Evolutionary conservation across 2,329 filamentous ascomycete species (phyloP).

Genomic region (Blumeriella jaapii): DNA sequence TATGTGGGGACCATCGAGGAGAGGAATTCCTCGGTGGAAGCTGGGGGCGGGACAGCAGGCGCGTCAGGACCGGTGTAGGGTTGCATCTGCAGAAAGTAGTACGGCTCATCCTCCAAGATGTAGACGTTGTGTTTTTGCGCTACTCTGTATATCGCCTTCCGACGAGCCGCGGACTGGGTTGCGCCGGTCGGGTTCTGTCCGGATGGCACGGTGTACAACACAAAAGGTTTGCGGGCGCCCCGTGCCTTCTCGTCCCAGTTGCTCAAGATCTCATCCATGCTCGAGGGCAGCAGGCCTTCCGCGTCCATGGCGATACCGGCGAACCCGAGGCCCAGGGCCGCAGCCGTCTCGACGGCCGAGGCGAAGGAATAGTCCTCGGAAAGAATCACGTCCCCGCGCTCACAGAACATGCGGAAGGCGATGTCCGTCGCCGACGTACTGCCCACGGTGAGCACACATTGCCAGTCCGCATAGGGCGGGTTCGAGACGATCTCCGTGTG

Average conservation of each 20-base stretch:
- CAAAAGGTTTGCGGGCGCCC: constrained; percentile 50
- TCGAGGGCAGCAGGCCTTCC: constrained; percentile 49
- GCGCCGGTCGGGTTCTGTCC: constrained; percentile 69
- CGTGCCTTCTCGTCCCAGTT: constrained; percentile 50
- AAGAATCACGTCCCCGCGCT: constrained; percentile 64
- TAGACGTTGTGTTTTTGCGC: constrained; percentile 60
- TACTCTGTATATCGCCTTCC: constrained; percentile 51
- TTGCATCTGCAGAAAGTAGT: constrained; percentile 62
- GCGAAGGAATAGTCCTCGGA: constrained; percentile 88
- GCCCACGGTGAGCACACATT: constrained; percentile 70
- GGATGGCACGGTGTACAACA: constrained; percentile 61
- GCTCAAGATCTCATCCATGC: constrained; percentile 49
- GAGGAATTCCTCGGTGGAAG: constrained; percentile 52
- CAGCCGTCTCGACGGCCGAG: constrained; percentile 54
- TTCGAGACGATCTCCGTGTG: constrained; percentile 85
- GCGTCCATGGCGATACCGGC: constrained; percentile 53
- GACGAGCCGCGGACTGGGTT: constrained; percentile 47
- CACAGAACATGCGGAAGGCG: constrained; percentile 68
- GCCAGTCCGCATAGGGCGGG: constrained; percentile 87
- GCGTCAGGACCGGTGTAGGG: constrained; percentile 38
- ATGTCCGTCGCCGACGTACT: constrained; percentile 82
- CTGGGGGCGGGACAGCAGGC: constrained; percentile 39
- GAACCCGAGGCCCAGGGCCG: constrained; percentile 49
- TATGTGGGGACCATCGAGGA: constrained; percentile 60
- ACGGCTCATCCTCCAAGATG: constrained; percentile 65